Evolutionary conservation across 2,329 filamentous ascomycete genomes (phyloP), one percentile per base, ranked within the genome.

Genomic region (Rhynchosporium graminicola): DNA sequence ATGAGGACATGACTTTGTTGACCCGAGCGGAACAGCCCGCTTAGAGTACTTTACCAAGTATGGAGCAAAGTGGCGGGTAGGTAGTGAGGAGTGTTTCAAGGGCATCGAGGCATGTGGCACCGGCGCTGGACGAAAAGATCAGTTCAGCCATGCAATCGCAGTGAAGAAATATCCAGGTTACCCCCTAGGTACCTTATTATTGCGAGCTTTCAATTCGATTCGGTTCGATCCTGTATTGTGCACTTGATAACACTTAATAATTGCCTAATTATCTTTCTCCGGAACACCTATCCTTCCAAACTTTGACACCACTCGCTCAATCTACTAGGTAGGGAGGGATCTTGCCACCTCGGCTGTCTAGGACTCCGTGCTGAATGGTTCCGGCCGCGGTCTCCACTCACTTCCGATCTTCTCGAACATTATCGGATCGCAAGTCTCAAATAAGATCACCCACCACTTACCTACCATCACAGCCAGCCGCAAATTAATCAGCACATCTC

Each of bases 371-470:
- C 52, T 31, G 31, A 42, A 42, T 31, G 43, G 12, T 56, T 5
- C 36, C 40, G 38, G 9, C 40, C 52, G 33, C 50, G 31, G 43
- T 29, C n/a, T 28, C 15, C 28, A 12, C 28, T 12, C 28, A 12
- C 28, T 6, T 13, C 40, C 52, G 28, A 38, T 12, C 51, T 55
- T 46, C 28, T 43, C 15, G n/a, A 60, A 47, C 43, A 42, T 46
- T 60, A 63, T 52, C 33, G 46, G 42, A 63, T 57, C 31, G 51
- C 31, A 10, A 51, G 46, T 46, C 45, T 28, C 1, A 8, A 38
- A 42, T 48, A n/a, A 62, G 60, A 57, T 43, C 56, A 51, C 57
- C 38, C 46, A 33, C 47, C 56, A 55, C 57, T 36, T 43, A 10
- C 20, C 57, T 6, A n/a, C 28, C 47, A 51, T 51, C 56, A 50